Conservation (phyloP, 2,329 filamentous ascomycete species). For the Scolecobasidium constrictum region DNA sequence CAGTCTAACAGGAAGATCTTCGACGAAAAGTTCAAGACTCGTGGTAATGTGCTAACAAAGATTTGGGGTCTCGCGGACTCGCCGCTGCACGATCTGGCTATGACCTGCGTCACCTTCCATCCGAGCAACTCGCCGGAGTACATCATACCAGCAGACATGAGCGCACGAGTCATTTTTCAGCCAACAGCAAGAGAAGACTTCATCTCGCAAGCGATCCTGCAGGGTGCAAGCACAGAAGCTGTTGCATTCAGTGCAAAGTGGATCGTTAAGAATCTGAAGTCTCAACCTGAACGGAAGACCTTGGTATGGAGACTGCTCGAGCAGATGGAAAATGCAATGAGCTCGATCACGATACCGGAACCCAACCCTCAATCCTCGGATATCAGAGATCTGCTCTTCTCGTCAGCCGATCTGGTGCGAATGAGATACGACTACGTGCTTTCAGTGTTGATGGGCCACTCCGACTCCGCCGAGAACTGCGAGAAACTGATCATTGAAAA, state of each 20-base stretch:
- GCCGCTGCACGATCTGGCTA: constrained; percentile 36
- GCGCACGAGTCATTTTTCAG: background rate
- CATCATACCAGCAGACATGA: constrained; percentile 30
- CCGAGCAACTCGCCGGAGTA: constrained; percentile 49
- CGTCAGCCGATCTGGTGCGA: background rate
- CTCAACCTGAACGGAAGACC: background rate
- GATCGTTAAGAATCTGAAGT: background rate
- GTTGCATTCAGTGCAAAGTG: constrained; percentile 4
- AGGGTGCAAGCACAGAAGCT: constrained; percentile 12
- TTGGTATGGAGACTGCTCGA: background rate
- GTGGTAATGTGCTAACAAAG: constrained; percentile 36
- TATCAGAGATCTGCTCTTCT: background rate
- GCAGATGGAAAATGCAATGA: background rate
- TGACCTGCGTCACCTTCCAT: constrained; percentile 40
- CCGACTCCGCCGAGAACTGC: background rate
- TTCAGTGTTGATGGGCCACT: background rate
- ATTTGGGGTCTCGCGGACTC: constrained; percentile 42
- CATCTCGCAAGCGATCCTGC: constrained; percentile 11
- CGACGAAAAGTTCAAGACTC: constrained; percentile 38
- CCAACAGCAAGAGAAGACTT: background rate
- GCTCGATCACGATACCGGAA: background rate
- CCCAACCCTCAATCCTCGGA: background rate
- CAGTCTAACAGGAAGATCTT: constrained; percentile 29
- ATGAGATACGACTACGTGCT: background rate
- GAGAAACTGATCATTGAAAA: constrained; percentile 2